A percentile compares a stretch with the other conserved stretches of the same genome.
These are phyloP conservation scores for Amanita exitialis DNA, from an alignment of 768 basidiomycete genomes.

Conservation along the genomic window DNA sequence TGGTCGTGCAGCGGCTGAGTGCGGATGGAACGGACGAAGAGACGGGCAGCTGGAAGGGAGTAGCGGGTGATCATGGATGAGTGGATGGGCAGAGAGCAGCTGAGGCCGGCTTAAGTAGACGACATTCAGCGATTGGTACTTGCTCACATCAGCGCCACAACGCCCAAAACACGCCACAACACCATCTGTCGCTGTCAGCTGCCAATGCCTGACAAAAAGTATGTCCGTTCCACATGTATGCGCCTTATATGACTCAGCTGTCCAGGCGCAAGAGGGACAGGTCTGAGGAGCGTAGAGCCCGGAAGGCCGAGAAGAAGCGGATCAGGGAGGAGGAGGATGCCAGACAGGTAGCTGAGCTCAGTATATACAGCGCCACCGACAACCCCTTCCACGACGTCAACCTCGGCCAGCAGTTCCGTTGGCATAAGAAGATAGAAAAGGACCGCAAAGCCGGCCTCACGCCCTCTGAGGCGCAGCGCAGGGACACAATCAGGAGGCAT, in stretches of 20 bases:
- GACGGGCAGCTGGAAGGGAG: not conserved
- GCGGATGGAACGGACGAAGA: conserved; percentile 29
- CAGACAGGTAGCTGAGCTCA: conserved; percentile 87
- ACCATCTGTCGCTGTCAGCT: conserved; percentile 6
- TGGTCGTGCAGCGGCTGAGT: conserved; percentile 50
- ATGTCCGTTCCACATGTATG: conserved; percentile 10
- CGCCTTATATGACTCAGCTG: not conserved
- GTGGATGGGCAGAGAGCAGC: not conserved
- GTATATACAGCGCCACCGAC: conserved; percentile 92
- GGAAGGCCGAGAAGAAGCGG: conserved; percentile 83
- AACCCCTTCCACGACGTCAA: conserved; percentile 99
- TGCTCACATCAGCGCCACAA: too few species aligned
- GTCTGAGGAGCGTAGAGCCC: conserved; percentile 75
- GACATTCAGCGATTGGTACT: too few species aligned
- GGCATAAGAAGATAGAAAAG: conserved; percentile 98
- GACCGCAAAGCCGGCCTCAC: conserved; percentile 84
- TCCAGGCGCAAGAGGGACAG: conserved; percentile 74
- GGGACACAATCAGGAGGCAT: conserved; percentile 70
- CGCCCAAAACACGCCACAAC: conserved; percentile 7
- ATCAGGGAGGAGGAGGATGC: conserved; percentile 83
- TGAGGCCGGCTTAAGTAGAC: not conserved
- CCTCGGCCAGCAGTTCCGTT: conserved; percentile 91
- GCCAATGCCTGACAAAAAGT: conserved; percentile 28
- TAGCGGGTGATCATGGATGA: not conserved
- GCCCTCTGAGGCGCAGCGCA: conserved; percentile 64